phyloP scores from a whole-genome alignment of 495 filamentous ascomycete genomes.

The Cryomyces minteri region DNA sequence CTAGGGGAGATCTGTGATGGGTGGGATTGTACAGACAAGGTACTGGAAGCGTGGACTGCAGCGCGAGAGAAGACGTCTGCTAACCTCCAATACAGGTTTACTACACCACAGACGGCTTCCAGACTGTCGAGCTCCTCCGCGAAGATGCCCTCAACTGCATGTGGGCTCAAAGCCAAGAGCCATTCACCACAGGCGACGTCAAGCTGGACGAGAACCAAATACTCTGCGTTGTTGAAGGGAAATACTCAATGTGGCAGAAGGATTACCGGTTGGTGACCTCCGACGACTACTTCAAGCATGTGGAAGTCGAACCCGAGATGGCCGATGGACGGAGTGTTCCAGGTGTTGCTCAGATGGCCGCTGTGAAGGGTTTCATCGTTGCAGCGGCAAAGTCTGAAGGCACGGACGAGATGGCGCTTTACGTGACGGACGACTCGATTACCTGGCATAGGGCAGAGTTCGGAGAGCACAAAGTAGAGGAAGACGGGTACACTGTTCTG shows the following conservation, averaged over 20 bases:
- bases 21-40: constrained; percentile 21
- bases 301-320: constrained; percentile 49
- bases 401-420: constrained; percentile 81
- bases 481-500: constrained; percentile 82
- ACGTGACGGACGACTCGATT: constrained; percentile 56
- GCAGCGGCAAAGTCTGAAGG: constrained; percentile 59
- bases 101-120: constrained; percentile 78
- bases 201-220: constrained; percentile 43
- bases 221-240: constrained; percentile 60
- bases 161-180: constrained; percentile 59
- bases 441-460: constrained; percentile 91
- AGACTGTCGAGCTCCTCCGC: constrained; percentile 38
- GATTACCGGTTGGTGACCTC: constrained; percentile 63
- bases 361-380: constrained; percentile 71
- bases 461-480: constrained; percentile 54
- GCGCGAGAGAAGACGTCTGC: too few species aligned
- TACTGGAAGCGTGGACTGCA: too few species aligned
- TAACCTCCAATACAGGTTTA: constrained; percentile 20
- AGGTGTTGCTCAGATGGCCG: constrained; percentile 57
- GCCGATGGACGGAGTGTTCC: constrained; percentile 49
- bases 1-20: constrained; percentile 46
- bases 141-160: constrained; percentile 50
- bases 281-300: constrained; percentile 26
- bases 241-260: constrained; percentile 37
- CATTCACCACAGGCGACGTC: constrained; percentile 47